Evolutionary conservation across 1,139 yeast genomes (phyloP).

Genomic region (Yamadazyma conglobata): DNA sequence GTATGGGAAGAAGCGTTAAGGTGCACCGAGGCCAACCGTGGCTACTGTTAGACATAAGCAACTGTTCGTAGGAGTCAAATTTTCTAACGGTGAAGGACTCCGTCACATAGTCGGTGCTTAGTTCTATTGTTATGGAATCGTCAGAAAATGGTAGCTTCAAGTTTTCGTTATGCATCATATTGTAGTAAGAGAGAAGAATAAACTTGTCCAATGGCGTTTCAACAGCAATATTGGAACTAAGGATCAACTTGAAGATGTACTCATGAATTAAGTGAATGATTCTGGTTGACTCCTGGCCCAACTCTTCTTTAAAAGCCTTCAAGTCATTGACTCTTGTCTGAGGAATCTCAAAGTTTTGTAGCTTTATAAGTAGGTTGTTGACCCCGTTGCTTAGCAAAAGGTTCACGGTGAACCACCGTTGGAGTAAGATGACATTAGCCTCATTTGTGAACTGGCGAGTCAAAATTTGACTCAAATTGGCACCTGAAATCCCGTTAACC

Average conservation of each 20-base stretch:
- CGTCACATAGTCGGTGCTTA: constrained; percentile 9
- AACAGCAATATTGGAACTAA: constrained; percentile 5
- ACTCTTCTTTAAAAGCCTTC: constrained; percentile 5
- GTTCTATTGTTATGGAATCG: constrained; percentile 5
- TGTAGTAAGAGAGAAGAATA: constrained; percentile 21
- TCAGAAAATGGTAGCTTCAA: constrained; percentile 19
- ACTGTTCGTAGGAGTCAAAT: constrained; percentile 13
- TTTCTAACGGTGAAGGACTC: constrained; percentile 15
- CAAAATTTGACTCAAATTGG: constrained; percentile 14
- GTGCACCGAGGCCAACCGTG: constrained; percentile 41
- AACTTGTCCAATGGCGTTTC: constrained; percentile 25
- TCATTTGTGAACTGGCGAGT: constrained; percentile 22
- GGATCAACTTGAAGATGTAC: constrained; percentile 19
- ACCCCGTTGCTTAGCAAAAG: constrained; percentile 19
- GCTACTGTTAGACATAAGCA: constrained; percentile 25
- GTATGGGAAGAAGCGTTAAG: constrained; percentile 34
- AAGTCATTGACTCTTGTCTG: constrained; percentile 1
- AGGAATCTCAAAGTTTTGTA: constrained; percentile 6
- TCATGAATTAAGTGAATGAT: constrained; percentile 16
- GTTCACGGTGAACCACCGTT: constrained; percentile 27
- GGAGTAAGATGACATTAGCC: constrained; percentile 19
- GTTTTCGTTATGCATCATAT: constrained; percentile 17
- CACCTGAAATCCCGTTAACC: not conserved
- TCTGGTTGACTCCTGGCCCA: constrained; percentile 14
- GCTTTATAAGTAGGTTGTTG: constrained; percentile 9